Evolutionary conservation across 2,329 filamentous ascomycete genomes (phyloP), one percentile per base, ranked within the genome.

Genomic region (Xylariaceae sp.): DNA sequence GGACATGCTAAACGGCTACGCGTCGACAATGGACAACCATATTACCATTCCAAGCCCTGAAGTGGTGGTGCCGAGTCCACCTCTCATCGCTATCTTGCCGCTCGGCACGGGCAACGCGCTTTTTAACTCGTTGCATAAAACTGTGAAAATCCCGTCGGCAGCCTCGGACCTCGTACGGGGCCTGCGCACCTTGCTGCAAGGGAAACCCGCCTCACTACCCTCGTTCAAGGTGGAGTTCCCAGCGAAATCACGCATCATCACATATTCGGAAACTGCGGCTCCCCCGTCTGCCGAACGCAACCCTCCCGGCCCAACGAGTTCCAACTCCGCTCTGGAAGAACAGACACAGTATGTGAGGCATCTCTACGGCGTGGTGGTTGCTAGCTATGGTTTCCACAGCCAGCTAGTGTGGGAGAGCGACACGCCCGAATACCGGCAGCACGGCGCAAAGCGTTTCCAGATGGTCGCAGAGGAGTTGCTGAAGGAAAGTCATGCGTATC

Each of bases 401-500:
- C 85, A 86, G 40, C 79, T 97, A 3, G 90, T 97, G 19, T 91
- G 89, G 63, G 91, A 96, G 73, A 94, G 88, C 70, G 92, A 97
- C 70, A 95, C 92, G 0, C 76, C 81, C 0, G 86, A 84, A 60
- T 92, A 92, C 70, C 86, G 92, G 57, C 81, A 83, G 61, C 85
- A 87, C 65, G 92, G 92, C 12, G 77, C 78, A 30, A 82, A 87
- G 67, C 80, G 92, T 18, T 97, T 97, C 72, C 80, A 85, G 53
- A 89, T 96, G 81, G 91, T 90, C 0, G 92, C 90, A 0, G 79
- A 84, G 49, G 85, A 90, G 63, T 80, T 92, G 7, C 72, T 96
- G n/a, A 70, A 72, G 54, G 68, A 75, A 54, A 73, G 73, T 34
- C 80, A 84, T 52, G 70, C 71, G 18, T 84, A 84, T 60, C 59